These are phyloP conservation scores for Buddleja alternifolia DNA, from an alignment of 257 asterid genomes.

Conservation along the genomic window DNA sequence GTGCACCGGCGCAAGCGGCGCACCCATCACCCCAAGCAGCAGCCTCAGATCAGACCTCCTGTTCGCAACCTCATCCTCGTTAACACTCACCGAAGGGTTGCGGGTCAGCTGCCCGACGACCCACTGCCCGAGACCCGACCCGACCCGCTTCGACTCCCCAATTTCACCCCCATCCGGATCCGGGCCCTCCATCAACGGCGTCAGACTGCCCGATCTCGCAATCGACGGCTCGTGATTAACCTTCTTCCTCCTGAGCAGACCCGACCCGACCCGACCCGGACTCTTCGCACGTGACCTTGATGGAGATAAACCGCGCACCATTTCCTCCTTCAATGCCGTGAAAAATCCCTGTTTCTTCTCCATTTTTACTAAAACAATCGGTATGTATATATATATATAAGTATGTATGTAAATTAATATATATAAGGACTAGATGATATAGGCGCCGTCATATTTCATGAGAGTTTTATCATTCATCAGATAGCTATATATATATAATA, in stretches of 20 bases:
- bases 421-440: neutral
- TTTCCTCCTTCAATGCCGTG: slow-evolving; percentile 75
- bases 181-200: slow-evolving; percentile 84
- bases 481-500: too few relatives aligned
- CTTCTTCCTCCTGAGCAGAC: slow-evolving; percentile 63
- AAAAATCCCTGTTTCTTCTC: slow-evolving; percentile 86
- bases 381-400: neutral
- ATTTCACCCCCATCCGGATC: slow-evolving; percentile 61
- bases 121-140: slow-evolving; percentile 66
- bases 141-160: slow-evolving; percentile 56
- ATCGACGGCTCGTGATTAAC: slow-evolving; percentile 39
- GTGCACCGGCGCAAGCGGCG: slow-evolving; percentile 90
- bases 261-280: slow-evolving; percentile 54
- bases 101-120: slow-evolving; percentile 59
- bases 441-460: slow-evolving; percentile 27
- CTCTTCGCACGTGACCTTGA: slow-evolving; percentile 61
- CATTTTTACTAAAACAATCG: slow-evolving; percentile 36
- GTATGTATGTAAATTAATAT: neutral
- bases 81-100: slow-evolving; percentile 47
- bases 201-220: slow-evolving; percentile 64
- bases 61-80: slow-evolving; percentile 34
- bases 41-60: slow-evolving; percentile 76
- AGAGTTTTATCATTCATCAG: neutral
- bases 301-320: slow-evolving; percentile 79
- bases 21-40: slow-evolving; percentile 91